phyloP scores from a whole-genome alignment of 2,329 filamentous ascomycete species.

The Talaromyces marneffei region DNA sequence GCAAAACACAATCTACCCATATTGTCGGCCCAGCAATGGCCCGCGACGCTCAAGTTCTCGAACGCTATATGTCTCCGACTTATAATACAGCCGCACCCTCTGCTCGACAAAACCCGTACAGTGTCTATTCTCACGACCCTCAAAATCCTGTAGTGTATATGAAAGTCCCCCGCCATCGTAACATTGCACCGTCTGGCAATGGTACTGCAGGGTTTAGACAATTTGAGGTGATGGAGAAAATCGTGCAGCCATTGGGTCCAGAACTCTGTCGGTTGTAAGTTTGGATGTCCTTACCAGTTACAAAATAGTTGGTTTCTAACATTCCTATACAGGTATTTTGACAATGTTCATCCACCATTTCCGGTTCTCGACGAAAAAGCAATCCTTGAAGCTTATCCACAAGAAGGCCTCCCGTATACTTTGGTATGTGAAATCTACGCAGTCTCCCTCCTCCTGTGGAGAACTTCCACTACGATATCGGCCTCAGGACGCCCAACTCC shows the following conservation, averaged over 20 bases:
- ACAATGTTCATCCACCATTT: conserved; percentile 46
- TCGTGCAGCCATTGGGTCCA: conserved; percentile 39
- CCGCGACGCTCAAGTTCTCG: conserved; percentile 47
- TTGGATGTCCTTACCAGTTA: conserved; percentile 18
- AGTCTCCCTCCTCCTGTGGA: conserved; percentile 47
- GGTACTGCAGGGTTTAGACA: conserved; percentile 29
- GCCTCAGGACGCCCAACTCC: conserved; percentile 28
- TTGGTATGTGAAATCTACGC: conserved; percentile 48
- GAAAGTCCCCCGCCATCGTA: conserved; percentile 14
- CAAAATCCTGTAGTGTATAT: conserved; percentile 22
- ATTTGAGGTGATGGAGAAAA: conserved; percentile 45
- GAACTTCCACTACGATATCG: conserved; percentile 24
- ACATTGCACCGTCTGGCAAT: conserved; percentile 21
- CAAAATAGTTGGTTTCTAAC: conserved; percentile 34
- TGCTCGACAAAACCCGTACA: conserved; percentile 12
- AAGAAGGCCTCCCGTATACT: conserved; percentile 44
- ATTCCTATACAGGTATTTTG: conserved; percentile 44
- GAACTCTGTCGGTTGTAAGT: conserved; percentile 10
- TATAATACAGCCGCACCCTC: conserved; percentile 12
- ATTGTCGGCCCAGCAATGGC: conserved; percentile 49
- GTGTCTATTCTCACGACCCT: conserved; percentile 15
- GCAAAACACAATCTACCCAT: conserved; percentile 26
- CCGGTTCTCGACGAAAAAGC: conserved; percentile 47
- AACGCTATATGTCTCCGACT: conserved; percentile 41
- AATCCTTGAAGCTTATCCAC: conserved; percentile 39